Evolutionary conservation across 2,329 filamentous ascomycete species (phyloP).

Genomic region (Gyromitra esculenta): DNA sequence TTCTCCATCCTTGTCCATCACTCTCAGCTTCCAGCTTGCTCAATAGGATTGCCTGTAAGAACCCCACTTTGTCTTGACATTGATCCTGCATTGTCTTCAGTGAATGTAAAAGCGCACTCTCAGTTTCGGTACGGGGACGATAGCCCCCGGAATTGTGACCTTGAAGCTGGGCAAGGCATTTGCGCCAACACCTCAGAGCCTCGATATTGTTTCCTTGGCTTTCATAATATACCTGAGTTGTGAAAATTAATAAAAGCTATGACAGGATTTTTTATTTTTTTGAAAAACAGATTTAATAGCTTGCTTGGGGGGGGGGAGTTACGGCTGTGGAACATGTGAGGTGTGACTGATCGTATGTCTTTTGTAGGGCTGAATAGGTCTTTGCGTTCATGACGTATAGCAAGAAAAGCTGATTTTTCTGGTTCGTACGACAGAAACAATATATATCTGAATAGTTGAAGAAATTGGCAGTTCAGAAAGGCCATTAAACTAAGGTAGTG

Average conservation of each 20-base stretch:
- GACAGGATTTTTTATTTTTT: too few relatives aligned
- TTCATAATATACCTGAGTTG: slow-evolving; percentile 78
- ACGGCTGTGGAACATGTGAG: slow-evolving; percentile 89
- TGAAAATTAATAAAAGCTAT: slow-evolving; percentile 16
- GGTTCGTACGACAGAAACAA: not conserved
- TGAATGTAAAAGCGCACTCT: slow-evolving; percentile 82
- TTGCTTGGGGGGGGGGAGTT: slow-evolving; percentile 6
- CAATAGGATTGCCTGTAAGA: slow-evolving; percentile 81
- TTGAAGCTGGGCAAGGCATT: slow-evolving; percentile 82
- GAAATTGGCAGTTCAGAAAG: not conserved
- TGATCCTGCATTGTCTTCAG: slow-evolving; percentile 84
- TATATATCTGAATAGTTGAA: not conserved
- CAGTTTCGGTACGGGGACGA: slow-evolving; percentile 79
- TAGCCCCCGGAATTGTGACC: slow-evolving; percentile 85
- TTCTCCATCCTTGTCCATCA: slow-evolving; percentile 57
- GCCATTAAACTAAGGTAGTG: not conserved
- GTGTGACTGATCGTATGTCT: slow-evolving; percentile 97
- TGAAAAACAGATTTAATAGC: too few relatives aligned
- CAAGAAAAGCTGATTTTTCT: not conserved
- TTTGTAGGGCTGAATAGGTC: slow-evolving; percentile 80
- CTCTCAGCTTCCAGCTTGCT: slow-evolving; percentile 68
- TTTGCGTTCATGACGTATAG: slow-evolving; percentile 66
- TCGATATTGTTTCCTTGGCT: slow-evolving; percentile 86
- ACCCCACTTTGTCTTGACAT: slow-evolving; percentile 90
- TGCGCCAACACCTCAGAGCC: slow-evolving; percentile 88